phyloP scores from a whole-genome alignment of 306 rosid species.

The Sphenostylis stenocarpa region DNA sequence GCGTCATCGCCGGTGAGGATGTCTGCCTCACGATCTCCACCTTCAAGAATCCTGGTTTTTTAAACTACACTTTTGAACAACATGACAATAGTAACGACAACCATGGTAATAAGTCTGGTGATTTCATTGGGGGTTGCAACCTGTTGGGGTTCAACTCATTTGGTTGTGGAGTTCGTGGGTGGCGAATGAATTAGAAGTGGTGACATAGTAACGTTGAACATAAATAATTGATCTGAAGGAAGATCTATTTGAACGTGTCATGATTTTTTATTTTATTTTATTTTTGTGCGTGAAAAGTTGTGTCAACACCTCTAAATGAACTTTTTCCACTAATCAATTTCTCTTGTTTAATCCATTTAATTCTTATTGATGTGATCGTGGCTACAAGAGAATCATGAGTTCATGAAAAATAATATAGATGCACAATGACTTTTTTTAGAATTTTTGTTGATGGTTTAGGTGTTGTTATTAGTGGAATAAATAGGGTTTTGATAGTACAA shows the following conservation, averaged over 20 bases:
- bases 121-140: background rate
- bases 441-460: no score
- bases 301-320: no score
- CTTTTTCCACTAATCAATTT: background rate
- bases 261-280: background rate
- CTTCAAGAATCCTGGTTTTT: background rate
- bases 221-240: background rate
- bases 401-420: no score
- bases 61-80: no score
- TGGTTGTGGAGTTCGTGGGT: background rate
- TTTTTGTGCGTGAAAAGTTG: background rate
- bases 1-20: background rate
- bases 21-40: background rate
- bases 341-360: background rate
- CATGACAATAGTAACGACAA: background rate
- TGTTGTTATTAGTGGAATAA: no score
- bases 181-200: background rate
- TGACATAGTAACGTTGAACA: fast-evolving
- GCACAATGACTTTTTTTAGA: no score
- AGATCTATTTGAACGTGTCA: background rate
- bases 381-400: no score
- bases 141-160: background rate
- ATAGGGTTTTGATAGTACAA: no score
- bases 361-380: no score
- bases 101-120: background rate